A percentile compares a stretch with the other conserved stretches of the same genome.
phyloP scores from a whole-genome alignment of 2,329 filamentous ascomycete genomes.

The Emydomyces testavorans region DNA sequence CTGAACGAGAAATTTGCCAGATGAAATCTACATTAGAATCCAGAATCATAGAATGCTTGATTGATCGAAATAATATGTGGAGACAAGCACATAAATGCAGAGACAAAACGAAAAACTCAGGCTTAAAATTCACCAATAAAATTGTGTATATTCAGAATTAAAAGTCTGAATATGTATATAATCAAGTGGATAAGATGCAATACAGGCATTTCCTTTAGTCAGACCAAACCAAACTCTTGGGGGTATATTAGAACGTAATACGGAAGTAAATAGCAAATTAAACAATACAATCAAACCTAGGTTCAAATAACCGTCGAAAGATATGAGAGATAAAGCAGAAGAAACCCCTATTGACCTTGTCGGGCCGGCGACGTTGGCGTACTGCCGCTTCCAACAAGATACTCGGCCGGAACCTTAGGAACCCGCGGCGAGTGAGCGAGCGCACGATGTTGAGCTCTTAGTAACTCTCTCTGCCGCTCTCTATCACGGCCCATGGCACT shows the following conservation, averaged over 20 bases:
- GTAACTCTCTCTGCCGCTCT: slow-evolving; percentile 35
- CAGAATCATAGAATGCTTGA: too few species aligned
- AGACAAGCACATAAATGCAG: too few species aligned
- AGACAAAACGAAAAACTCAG: too few species aligned
- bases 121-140: too few species aligned
- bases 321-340: neutral
- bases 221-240: slow-evolving; percentile 1
- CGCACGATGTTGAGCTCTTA: slow-evolving; percentile 35
- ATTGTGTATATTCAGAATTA: too few species aligned
- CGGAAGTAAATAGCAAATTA: neutral
- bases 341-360: neutral
- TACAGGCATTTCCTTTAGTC: neutral
- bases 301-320: neutral
- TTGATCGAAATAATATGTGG: too few species aligned
- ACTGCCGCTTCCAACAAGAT: slow-evolving; percentile 26
- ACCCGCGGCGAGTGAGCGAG: slow-evolving; percentile 32
- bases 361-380: slow-evolving; percentile 8
- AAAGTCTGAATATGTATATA: neutral
- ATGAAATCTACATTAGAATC: too few species aligned
- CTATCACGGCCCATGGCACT: slow-evolving; percentile 32
- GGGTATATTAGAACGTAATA: slow-evolving; percentile 11
- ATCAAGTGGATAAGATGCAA: neutral
- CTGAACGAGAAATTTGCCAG: too few species aligned
- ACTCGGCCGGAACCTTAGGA: slow-evolving; percentile 39
- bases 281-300: neutral